Conservation (phyloP, 164 flowering plant species). For the Cinnamomum chago region DNA sequence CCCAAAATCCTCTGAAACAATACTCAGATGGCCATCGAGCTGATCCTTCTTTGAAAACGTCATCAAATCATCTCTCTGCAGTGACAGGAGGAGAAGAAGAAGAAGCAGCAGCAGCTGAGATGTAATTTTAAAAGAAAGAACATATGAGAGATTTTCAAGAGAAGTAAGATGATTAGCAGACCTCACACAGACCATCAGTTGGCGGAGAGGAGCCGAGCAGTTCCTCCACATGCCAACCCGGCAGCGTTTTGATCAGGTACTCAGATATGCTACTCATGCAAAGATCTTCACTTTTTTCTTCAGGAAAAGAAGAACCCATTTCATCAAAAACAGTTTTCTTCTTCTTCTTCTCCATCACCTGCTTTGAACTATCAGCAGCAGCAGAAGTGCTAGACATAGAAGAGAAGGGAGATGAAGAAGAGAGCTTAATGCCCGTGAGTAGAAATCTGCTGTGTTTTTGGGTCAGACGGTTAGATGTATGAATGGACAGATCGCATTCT, state of each 20-base stretch:
- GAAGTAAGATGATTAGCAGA: constrained; percentile 21
- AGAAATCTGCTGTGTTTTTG: constrained; percentile 72
- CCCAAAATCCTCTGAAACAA: constrained; percentile 31
- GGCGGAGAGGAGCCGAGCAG: constrained; percentile 43
- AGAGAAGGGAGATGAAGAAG: constrained; percentile 22
- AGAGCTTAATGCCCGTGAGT: constrained; percentile 78
- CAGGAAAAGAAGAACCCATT: background rate
- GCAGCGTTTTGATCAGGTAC: constrained; percentile 73
- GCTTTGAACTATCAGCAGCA: background rate
- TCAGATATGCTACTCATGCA: constrained; percentile 74
- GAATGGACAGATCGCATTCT: constrained; percentile 82
- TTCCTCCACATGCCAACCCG: constrained; percentile 95
- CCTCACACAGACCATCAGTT: constrained; percentile 55
- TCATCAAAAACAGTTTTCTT: background rate
- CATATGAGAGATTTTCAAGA: too few relatives aligned
- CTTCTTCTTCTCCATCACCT: background rate
- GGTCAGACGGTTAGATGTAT: constrained; percentile 65
- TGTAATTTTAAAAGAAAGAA: too few relatives aligned
- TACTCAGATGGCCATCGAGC: constrained; percentile 19
- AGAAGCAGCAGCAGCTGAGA: background rate
- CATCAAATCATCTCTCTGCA: constrained; percentile 30
- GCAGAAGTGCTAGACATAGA: constrained; percentile 2
- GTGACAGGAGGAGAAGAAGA: background rate
- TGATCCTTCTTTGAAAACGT: constrained; percentile 32
- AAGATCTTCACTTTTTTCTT: constrained; percentile 13